These are phyloP conservation scores for Bruguiera parviflora DNA, from an alignment of 345 rosid genomes.

Conservation along the genomic window DNA sequence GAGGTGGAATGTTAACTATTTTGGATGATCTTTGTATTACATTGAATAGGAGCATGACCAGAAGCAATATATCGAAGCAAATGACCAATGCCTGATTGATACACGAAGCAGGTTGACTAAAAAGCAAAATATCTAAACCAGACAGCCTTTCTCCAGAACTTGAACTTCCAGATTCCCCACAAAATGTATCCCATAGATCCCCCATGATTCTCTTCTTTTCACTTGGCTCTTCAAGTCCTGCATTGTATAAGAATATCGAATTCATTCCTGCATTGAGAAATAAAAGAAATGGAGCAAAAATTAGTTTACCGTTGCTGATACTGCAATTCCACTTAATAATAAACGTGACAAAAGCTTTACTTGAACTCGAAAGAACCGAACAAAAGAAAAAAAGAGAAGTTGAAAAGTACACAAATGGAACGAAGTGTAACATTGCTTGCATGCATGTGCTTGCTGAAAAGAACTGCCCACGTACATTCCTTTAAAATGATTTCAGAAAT, in stretches of 20 bases:
- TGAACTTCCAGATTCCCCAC: conserved; percentile 46
- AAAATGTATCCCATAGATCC: conserved; percentile 48
- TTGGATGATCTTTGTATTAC: conserved; percentile 42
- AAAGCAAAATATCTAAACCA: conserved; percentile 17
- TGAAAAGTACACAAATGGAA: not conserved
- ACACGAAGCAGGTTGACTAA: conserved; percentile 45
- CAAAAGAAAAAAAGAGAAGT: not conserved
- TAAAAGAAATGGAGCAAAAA: not conserved
- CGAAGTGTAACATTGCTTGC: no score
- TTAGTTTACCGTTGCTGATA: no score
- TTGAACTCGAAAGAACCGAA: no score
- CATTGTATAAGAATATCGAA: not conserved
- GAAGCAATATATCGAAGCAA: conserved; percentile 49
- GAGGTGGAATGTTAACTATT: conserved; percentile 13
- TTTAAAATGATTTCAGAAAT: no score
- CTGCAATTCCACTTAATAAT: no score
- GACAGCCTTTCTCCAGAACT: conserved; percentile 19
- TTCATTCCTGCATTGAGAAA: not conserved
- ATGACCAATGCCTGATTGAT: conserved; percentile 43
- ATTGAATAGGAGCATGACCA: conserved; percentile 41
- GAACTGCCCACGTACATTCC: no score
- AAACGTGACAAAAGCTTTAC: no score
- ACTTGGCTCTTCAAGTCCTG: conserved; percentile 5
- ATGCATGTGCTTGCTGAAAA: no score
- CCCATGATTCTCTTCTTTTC: conserved; percentile 31